Evolutionary conservation across 345 rosid genomes (phyloP), one percentile per base, ranked within the genome.

Genomic region (Aethionema arabicum): DNA sequence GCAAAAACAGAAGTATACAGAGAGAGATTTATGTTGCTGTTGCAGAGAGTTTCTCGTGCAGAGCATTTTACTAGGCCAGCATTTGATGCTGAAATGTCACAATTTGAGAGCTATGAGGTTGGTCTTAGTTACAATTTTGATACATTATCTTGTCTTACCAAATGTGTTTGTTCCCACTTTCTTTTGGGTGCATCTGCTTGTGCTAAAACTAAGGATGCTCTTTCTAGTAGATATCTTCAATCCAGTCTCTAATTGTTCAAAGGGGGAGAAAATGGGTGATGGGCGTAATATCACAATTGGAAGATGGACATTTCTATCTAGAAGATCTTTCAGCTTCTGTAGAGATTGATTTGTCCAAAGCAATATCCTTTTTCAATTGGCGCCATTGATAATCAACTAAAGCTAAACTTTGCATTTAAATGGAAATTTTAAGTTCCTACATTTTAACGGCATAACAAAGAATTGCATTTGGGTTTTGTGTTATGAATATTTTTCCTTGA

Each of bases 281-380:
- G 97, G 97, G 97, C 8, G 75, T 93, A 59, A 90, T 93, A 58
- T 93, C 97, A 7, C 97, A 93, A 77, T 70, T 93, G 80, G 97
- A 93, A 83, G 96, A 93, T 77, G 96, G 90, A 3, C 99, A 93
- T 75, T 93, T 90, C 83, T 93, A 78, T 72, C 64, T 90, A 72
- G 95, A 87, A 77, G 97, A 93, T 70, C 87, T 87, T 60, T 80
- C 96, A 10, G 95, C 95, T 72, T 85, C 95, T n/a, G 92, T 90
- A 21, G 99, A 93, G 73, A 79, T 90, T 53, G 78, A 80, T 84
- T 76, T 93, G 57, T 79, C 97, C 13, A 80, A 83, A 61, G 97
- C 99, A 81, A 90, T 93, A 93, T 87, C 99, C 99, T 90, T 85
- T 78, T 33, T 46, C 39, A 15, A 31, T 48, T 66, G 33, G 53